phyloP scores from a whole-genome alignment of 768 basidiomycete genomes.

The Hysterangium stoloniferum region DNA sequence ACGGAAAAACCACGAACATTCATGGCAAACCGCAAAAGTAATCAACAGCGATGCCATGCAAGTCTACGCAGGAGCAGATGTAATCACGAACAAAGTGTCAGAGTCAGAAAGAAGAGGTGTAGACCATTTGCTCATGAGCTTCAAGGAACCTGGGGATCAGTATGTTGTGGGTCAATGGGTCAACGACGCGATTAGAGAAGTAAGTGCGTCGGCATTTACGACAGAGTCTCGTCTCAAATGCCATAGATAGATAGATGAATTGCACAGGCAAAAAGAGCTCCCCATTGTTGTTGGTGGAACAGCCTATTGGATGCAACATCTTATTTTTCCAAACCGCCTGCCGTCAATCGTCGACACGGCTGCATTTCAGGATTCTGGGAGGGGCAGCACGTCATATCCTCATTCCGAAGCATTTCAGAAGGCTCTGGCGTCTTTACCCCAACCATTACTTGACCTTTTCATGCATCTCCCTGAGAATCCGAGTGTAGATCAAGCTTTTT shows the following conservation, averaged over 20 bases:
- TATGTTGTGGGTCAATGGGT: slow-evolving; percentile 87
- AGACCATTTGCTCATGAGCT: slow-evolving; percentile 83
- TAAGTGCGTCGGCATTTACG: slow-evolving; percentile 31
- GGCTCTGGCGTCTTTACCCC: slow-evolving; percentile 39
- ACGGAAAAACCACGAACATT: slow-evolving; percentile 20
- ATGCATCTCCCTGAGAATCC: slow-evolving; percentile 50
- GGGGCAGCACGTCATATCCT: not conserved
- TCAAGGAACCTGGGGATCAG: slow-evolving; percentile 81
- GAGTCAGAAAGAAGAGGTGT: slow-evolving; percentile 67
- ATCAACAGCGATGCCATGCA: slow-evolving; percentile 99
- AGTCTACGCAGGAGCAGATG: slow-evolving; percentile 82
- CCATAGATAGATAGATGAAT: slow-evolving; percentile 58
- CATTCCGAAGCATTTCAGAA: slow-evolving; percentile 32
- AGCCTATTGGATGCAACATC: slow-evolving; percentile 95
- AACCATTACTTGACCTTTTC: slow-evolving; percentile 43
- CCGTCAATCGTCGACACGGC: slow-evolving; percentile 21
- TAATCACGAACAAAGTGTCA: slow-evolving; percentile 92
- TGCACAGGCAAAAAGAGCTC: slow-evolving; percentile 51
- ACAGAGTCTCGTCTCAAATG: slow-evolving; percentile 2
- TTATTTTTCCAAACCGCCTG: slow-evolving; percentile 80
- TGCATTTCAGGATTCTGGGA: not conserved
- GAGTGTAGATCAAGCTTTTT: slow-evolving; percentile 49
- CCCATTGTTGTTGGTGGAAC: slow-evolving; percentile 96
- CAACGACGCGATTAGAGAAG: slow-evolving; percentile 66
- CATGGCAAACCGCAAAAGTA: slow-evolving; percentile 60